Base-by-base conservation (phyloP, 345 rosid genomes). In the Hibiscus mutabilis region DNA sequence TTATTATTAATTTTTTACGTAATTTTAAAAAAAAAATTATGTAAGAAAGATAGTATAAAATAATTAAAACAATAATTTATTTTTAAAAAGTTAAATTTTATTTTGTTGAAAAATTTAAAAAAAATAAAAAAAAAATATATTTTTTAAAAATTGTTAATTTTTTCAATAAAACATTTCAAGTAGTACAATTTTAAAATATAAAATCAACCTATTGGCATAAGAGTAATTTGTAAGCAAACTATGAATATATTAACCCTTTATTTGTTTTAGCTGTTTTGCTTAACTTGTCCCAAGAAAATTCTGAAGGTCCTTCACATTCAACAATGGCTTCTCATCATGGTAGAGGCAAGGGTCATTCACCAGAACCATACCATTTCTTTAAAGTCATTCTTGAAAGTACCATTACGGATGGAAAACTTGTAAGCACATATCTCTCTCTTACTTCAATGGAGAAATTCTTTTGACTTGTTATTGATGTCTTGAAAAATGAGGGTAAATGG, bases 281-380 rank as follows among this genome's bases (percentile, higher is more conserved):
- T 10, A 12, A 22, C 8, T 22, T 9, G 37, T 46, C n/a, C n/a
- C 3, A 52, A 16, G 35, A 31, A 31, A 31, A 31, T 22, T 22
- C 31, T 42, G 52, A 21, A 64, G 27, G 14, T 14, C 19, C 18
- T 22, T 42, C 19, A 18, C 24, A 24, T 21, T 63, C 14, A 46
- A 7, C 7, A 44, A 66, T 66, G 69, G 56, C 56, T 22, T 22
- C 13, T 22, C 55, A 13, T 11, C 31, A 42, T 19, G 33, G 33
- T 42, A 21, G 19, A 64, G 4, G 31, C 11, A 22, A 42, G 13
- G 5, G 18, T 22, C 6, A 5, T 44, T 53, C 61, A 37, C 31
- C 73, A 35, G 31, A 69, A 19, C 25, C 63, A 21, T 73, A 53
- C 24, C 73, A 51, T 24, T 78, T 78, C 42, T 78, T 78, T 37